Evolutionary conservation across 805 yeast species (phyloP).

Genomic region (Candida koratica): DNA sequence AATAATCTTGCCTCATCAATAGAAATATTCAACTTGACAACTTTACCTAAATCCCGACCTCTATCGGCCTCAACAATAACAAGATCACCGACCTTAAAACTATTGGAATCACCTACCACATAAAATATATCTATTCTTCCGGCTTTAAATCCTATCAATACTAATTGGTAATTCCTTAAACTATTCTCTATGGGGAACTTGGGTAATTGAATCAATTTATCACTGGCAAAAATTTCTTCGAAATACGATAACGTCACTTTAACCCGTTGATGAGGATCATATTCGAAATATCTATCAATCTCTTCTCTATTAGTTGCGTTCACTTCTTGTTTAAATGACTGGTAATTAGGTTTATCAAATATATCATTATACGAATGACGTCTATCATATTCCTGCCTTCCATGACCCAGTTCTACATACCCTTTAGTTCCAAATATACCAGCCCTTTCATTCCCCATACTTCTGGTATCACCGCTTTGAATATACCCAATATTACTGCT

Average conservation of each 20-base stretch:
- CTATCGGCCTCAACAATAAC: conserved; percentile 84
- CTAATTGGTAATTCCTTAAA: conserved; percentile 38
- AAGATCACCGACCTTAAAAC: conserved; percentile 53
- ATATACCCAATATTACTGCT: too few species aligned
- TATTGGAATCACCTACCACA: conserved; percentile 34
- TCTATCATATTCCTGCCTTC: conserved; percentile 7
- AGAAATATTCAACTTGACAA: conserved; percentile 54
- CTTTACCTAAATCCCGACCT: conserved; percentile 71
- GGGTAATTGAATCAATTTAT: conserved; percentile 34
- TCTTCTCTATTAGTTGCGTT: conserved; percentile 13
- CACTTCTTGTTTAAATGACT: not conserved
- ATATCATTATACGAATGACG: conserved; percentile 10
- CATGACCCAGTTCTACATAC: too few species aligned
- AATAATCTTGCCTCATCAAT: conserved; percentile 65
- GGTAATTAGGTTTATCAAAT: conserved; percentile 4
- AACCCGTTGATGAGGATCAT: conserved; percentile 38
- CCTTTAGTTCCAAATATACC: not conserved
- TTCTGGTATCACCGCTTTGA: too few species aligned
- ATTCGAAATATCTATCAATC: conserved; percentile 33
- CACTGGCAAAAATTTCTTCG: conserved; percentile 27
- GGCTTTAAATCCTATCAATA: conserved; percentile 71
- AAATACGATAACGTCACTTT: conserved; percentile 30
- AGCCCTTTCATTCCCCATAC: too few species aligned
- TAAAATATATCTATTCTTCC: conserved; percentile 77
- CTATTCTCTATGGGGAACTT: conserved; percentile 36